Percentiles rank a stretch among this genome's conserved stretches.
Evolutionary conservation across 305 asterid genomes (phyloP).

Genomic region (Fraxinus ornus): DNA sequence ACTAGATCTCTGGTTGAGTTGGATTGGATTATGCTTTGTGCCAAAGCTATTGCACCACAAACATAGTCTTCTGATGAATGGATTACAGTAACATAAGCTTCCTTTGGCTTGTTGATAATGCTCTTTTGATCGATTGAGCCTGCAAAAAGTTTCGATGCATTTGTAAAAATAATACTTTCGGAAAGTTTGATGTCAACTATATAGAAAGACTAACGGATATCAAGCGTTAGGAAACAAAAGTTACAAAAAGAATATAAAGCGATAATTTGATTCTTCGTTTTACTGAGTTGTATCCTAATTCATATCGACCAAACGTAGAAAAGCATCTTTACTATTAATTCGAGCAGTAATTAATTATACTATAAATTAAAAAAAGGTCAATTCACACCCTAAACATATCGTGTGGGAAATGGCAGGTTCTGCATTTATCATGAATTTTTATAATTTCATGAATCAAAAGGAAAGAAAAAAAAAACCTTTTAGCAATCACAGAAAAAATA

Average conservation of each 20-base stretch:
- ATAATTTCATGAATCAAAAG: background rate
- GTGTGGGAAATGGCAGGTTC: background rate
- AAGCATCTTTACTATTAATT: background rate
- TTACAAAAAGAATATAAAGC: too few species aligned
- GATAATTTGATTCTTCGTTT: background rate
- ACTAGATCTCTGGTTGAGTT: constrained; percentile 75
- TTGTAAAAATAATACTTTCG: background rate
- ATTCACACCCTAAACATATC: background rate
- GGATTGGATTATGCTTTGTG: constrained; percentile 64
- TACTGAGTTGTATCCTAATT: background rate
- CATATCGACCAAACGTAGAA: background rate
- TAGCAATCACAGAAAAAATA: background rate
- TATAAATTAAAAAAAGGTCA: background rate
- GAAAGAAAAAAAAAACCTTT: background rate
- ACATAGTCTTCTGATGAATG: constrained; percentile 80
- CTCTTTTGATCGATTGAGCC: background rate
- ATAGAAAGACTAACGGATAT: background rate
- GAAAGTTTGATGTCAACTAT: background rate
- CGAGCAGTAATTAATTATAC: background rate
- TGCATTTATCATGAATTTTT: background rate
- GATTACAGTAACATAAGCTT: constrained; percentile 63
- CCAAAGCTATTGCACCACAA: constrained; percentile 77
- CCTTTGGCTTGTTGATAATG: constrained; percentile 20
- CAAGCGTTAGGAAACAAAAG: background rate
- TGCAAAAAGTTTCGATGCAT: background rate